A percentile compares a stretch with the other conserved stretches of the same genome.
Evolutionary conservation across 202 grass and related monocot genomes (phyloP).

Genomic region (Brachypodium distachyon): DNA sequence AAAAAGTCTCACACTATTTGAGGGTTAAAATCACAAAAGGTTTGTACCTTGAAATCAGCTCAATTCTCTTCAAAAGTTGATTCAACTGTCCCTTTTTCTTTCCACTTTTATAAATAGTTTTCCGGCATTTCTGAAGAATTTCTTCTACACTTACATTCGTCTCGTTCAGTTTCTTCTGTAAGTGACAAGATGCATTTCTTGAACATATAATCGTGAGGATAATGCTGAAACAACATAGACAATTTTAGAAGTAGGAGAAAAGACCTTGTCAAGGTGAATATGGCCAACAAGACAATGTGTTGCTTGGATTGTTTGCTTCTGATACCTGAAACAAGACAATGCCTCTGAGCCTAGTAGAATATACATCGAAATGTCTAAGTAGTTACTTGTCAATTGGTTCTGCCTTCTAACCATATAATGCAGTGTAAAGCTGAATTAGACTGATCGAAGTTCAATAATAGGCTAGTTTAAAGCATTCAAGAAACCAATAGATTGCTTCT

Average conservation of each 20-base stretch:
- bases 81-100: constrained; percentile 54
- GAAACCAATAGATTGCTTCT: not conserved
- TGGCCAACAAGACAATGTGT: constrained; percentile 65
- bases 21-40: not conserved
- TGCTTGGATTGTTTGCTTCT: constrained; percentile 40
- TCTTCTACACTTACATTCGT: constrained; percentile 39
- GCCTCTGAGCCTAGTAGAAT: not conserved
- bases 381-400: not conserved
- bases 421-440: not conserved
- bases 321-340: constrained; percentile 47
- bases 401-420: not conserved
- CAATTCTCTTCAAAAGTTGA: constrained; percentile 37
- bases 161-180: constrained; percentile 48
- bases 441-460: not conserved
- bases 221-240: not conserved
- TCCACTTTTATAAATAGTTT: constrained; percentile 31
- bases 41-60: constrained; percentile 42
- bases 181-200: not conserved
- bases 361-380: not conserved
- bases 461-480: not conserved
- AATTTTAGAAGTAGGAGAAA: constrained; percentile 13
- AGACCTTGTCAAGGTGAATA: constrained; percentile 78
- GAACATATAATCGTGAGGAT: not conserved
- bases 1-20: not conserved
- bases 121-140: constrained; percentile 61